Evolutionary conservation across 2,329 filamentous ascomycete species (phyloP), one percentile per base, ranked within the genome.

Genomic region (Exophiala xenobiotica): DNA sequence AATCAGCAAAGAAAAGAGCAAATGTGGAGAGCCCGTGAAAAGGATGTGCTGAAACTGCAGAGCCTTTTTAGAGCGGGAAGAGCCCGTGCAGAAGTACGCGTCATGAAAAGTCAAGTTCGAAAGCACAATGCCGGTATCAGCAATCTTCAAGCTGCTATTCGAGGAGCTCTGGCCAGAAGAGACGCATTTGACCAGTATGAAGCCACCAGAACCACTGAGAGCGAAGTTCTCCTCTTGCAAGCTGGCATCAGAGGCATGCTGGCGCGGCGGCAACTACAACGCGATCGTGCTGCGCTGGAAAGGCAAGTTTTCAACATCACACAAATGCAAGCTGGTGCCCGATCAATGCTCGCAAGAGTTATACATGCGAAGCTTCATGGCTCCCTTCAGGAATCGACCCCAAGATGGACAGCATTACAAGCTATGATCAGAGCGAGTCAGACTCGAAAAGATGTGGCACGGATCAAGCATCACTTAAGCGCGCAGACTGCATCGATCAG

Each of bases 31-130:
- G 80, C 79, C 46, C 80, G 84, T 49, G 87, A 92, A 67, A 75
- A 77, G 4, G 81, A 89, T 54, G 79, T 97, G 39, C 71, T 93
- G 54, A 82, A 84, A 63, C 74, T 99, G 9, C 93, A 99, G 69
- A 95, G 85, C 67, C 76, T 95, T 40, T 70, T 90, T 78, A 81
- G 88, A 81, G 75, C 72, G 65, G 61, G 69, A 27, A 72, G 70
- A 58, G 68, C 69, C 18, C 69, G 76, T 46, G 61, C 65, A 8
- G 63, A 74, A 66, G 63, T 76, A 59, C 58, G 73, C 61, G 57
- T 71, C 11, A 53, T 78, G 40, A 72, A 67, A 54, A 66, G 60
- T 31, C 65, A 63, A 31, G 62, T 72, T 42, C 67, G 68, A 23
- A 67, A 62, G 52, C 67, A 75, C 47, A 68, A 71, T 27, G 65